Base-by-base conservation (phyloP, 139 green algal species). In the Micractinium sp. region DNA sequence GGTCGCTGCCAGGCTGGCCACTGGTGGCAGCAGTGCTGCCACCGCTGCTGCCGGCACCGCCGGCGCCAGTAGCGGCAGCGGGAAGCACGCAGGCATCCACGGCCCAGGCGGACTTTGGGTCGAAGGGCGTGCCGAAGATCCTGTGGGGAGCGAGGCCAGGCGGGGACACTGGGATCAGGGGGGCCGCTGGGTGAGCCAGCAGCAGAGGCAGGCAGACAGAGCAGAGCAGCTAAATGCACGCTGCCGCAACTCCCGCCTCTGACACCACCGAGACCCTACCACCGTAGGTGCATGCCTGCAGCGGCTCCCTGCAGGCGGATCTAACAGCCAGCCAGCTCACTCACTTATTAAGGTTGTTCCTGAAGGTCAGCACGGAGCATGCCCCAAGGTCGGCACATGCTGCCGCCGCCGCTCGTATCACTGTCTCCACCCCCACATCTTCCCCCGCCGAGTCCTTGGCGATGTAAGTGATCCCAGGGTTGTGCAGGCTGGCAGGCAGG, bases 341-440 rank as follows among this genome's bases (percentile, higher is more conserved):
- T 39, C 60, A 85, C 84, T 92, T 92, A 60, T 92, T 92, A 0
- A 92, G n/a, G 82, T 92, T 92, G 76, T 92, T 92, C 0, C 89
- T 27, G 9, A 77, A 92, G 1, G 89, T 88, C 27, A 92, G 2
- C 38, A 92, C 38, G 0, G 77, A 56, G 38, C 36, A 75, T 0
- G 0, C 20, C 0, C 2, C 66, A 47, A 88, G 69, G 5, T 29
- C 63, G 14, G 63, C 63, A 23, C 63, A 5, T 53, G 85, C 86
- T 31, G 61, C 16, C 31, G 63, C 56, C 29, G 63, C 86, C 27
- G 86, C 77, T 16, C 39, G 60, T 18, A 90, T 27, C 9, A 90
- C 78, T 1, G 77, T 81, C 31, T 85, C 86, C 29, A 90, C 86
- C 2, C 78, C 86, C 12, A 81, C 66, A 19, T 80, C 78, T 25